Evolutionary conservation across 305 asterid genomes (phyloP), one percentile per base, ranked within the genome.

Genomic region (Fraxinus dipetala): DNA sequence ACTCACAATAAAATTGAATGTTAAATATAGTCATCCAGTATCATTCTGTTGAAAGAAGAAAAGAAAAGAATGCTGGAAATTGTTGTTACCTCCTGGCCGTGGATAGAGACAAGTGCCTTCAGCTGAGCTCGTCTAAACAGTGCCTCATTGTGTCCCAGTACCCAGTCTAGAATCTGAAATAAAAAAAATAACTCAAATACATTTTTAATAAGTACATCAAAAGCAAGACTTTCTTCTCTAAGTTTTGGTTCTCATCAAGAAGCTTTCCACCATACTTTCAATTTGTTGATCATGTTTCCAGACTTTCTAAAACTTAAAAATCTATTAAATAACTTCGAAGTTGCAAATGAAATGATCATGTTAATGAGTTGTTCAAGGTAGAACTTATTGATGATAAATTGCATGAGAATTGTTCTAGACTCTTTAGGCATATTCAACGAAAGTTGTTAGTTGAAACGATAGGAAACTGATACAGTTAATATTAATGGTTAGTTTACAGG

Each of bases 61-160:
- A 14, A 26, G 26, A 54, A 32, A 54, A 28, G 6, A 36, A 69
- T 40, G 4, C 20, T 9, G n/a, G 78, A 77, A 80, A 76, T 6
- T 61, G 79, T 83, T 69, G 70, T 83, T 84, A 91, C 98, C 98
- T 93, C 98, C 83, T 87, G 92, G 86, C 98, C 13, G 86, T 96
- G 98, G 86, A 95, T 93, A 75, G 97, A 90, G 85, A 95, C 98
- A 69, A 95, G 95, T 78, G 94, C 98, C 88, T 95, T 95, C 86
- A 93, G 86, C 87, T 95, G 97, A 83, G 99, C 98, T 72, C 99
- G 93, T 89, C 99, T 89, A 85, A 94, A 96, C 73, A 96, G 79
- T 0, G 93, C 99, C 45, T 94, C 99, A 69, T 88, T 90, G 83
- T 94, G 99, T 84, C 99, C 99, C 85, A 96, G 87, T 78, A 86